Base-by-base conservation (phyloP, 2,329 filamentous ascomycete genomes). In the Colletotrichum sidae region DNA sequence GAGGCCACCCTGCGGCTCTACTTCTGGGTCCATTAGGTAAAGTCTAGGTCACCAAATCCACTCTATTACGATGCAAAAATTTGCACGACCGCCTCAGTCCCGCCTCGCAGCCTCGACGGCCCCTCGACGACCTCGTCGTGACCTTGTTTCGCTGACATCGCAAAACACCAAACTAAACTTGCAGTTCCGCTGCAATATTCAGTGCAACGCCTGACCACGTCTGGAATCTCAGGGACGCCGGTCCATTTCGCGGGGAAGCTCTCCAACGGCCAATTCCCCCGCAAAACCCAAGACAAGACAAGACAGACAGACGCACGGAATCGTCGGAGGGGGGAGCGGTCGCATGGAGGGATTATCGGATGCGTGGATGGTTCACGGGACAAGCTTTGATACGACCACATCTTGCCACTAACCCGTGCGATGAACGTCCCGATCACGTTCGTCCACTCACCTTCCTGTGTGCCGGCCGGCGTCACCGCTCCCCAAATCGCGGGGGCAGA, bases 31-130 rank as follows among this genome's bases (percentile, higher is more conserved):
- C 44, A 41, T 65, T 65, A 65, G 45, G 62, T 65, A 65, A 65
- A 52, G 38, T 13, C 35, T 47, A 56, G 57, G 58, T 65, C 62
- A 65, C 38, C 25, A 65, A 62, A 65, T 65, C 62, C 62, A 65
- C 62, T 54, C 10, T 65, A 65, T 65, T 65, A 65, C 62, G 58
- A 62, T 65, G 62, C 10, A 34, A 56, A 65, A 62, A 65, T 58
- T 56, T 46, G 44, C 38, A 46, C 45, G 62, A 56, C 62, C 55
- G 58, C 52, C 46, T 65, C 52, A 46, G 62, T 65, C 62, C 62
- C 62, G 58, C 62, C 55, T 11, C 37, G 9, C 9, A 12, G 38
- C 44, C 34, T 47, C 33, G n/a, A n/a, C 13, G 34, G 13, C 46
- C 47, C 47, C 13, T 59, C 11, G 13, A 42, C 49, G 37, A 39